Conservation (phyloP, 2,329 filamentous ascomycete species). For the Cryoendolithus antarcticus region DNA sequence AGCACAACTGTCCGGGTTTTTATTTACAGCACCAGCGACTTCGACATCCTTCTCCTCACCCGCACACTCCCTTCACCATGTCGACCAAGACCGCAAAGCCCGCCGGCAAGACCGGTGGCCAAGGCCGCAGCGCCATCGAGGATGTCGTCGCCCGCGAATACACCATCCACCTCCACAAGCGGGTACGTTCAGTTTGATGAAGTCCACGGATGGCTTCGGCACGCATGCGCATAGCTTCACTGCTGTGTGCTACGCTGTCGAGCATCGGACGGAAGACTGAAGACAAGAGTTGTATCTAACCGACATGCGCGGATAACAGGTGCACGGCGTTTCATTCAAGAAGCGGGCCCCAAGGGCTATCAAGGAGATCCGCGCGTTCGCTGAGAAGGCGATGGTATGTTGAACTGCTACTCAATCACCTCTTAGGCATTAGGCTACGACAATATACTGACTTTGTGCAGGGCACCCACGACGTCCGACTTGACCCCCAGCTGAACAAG, state of each 20-base stretch:
- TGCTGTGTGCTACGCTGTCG: slow-evolving; percentile 6
- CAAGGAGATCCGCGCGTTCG: slow-evolving; percentile 98
- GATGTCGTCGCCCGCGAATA: slow-evolving; percentile 99
- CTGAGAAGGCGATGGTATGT: slow-evolving; percentile 89
- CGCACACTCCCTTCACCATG: slow-evolving; percentile 21
- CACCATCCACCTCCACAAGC: slow-evolving; percentile 99
- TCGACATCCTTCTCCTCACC: no score
- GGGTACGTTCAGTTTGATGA: slow-evolving; percentile 74
- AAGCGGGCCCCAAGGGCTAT: slow-evolving; percentile 96
- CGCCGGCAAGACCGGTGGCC: slow-evolving; percentile 51
- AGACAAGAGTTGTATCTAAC: slow-evolving; percentile 26
- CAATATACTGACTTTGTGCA: slow-evolving; percentile 27
- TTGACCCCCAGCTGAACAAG: slow-evolving; percentile 99
- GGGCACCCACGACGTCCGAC: slow-evolving; percentile 93
- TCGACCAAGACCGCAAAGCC: slow-evolving; percentile 47
- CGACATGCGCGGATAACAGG: slow-evolving; percentile 42
- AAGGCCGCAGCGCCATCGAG: slow-evolving; percentile 80
- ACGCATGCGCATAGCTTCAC: slow-evolving; percentile 6
- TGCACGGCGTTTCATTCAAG: slow-evolving; percentile 98
- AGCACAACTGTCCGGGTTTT: slow-evolving; percentile 3
- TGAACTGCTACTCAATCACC: no score
- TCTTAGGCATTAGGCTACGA: no score
- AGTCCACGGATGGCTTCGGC: slow-evolving; percentile 46
- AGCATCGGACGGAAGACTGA: slow-evolving; percentile 59
- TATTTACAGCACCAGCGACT: background rate